Percentiles rank a stretch among this genome's conserved stretches.
These are phyloP conservation scores for Ceratobasidium sp. DNA, from an alignment of 1,284 basidiomycete species.

Conservation along the genomic window DNA sequence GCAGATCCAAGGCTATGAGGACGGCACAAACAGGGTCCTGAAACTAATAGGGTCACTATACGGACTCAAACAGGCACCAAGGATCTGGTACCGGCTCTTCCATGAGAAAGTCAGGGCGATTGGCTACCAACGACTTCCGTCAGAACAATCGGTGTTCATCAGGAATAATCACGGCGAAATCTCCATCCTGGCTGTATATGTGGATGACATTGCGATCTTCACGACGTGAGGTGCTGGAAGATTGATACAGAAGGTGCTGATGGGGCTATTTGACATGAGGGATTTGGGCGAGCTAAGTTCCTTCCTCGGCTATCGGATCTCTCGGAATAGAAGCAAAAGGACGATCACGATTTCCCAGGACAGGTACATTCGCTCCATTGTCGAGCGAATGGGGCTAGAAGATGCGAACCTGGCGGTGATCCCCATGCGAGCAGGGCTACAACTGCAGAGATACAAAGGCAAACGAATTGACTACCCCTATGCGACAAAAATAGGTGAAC, in stretches of 20 bases:
- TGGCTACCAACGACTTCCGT: background rate
- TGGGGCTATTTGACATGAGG: constrained; percentile 7
- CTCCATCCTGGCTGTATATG: constrained; percentile 12
- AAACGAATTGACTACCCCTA: constrained; percentile 48
- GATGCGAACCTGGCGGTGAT: constrained; percentile 3
- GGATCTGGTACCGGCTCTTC: constrained; percentile 20
- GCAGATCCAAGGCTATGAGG: constrained; percentile 46
- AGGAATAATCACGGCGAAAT: background rate
- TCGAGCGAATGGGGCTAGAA: constrained; percentile 13
- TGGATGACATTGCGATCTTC: constrained; percentile 13
- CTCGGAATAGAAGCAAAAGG: background rate
- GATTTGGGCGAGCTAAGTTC: constrained; percentile 13
- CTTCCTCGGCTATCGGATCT: background rate
- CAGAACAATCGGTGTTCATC: constrained; percentile 11
- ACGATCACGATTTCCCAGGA: constrained; percentile 21
- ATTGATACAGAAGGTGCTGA: background rate
- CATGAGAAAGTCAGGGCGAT: background rate
- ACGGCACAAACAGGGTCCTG: background rate
- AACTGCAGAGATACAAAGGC: constrained; percentile 7
- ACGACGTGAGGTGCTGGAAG: background rate
- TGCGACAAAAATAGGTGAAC: constrained; percentile 55
- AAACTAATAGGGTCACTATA: background rate
- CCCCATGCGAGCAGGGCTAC: background rate
- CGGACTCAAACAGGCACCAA: constrained; percentile 12
- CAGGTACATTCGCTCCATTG: constrained; percentile 27